Percentiles rank a stretch among this genome's conserved stretches.
Evolutionary conservation across 768 basidiomycete genomes (phyloP).

Genomic region (Mycena filopes): DNA sequence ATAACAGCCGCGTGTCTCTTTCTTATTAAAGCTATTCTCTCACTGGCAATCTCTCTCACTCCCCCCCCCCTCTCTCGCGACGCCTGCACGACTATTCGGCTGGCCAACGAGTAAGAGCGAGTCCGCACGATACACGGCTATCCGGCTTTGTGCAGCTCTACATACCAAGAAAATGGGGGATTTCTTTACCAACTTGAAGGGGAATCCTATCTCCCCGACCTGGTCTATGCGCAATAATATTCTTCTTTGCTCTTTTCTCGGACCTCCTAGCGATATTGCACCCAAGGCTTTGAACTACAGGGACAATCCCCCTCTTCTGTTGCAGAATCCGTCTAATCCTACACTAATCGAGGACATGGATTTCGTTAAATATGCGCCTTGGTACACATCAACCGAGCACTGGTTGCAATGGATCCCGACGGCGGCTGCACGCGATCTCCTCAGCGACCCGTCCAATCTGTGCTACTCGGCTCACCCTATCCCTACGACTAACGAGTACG

Average conservation of each 20-base stretch:
- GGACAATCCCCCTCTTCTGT: background rate
- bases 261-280: background rate
- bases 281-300: background rate
- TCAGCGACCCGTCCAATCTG: background rate
- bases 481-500: background rate
- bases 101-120: too few relatives aligned
- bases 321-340: background rate
- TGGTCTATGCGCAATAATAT: background rate
- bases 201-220: background rate
- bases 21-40: too few relatives aligned
- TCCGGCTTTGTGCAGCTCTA: background rate
- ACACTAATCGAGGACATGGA: background rate
- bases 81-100: background rate
- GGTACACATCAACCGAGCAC: background rate
- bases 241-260: background rate
- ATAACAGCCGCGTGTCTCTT: too few relatives aligned
- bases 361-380: background rate
- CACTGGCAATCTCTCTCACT: background rate
- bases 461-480: background rate
- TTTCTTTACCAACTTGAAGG: background rate
- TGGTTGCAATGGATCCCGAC: background rate
- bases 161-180: background rate
- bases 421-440: too few relatives aligned
- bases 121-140: background rate
- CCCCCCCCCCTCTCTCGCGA: background rate